phyloP scores from a whole-genome alignment of 495 filamentous ascomycete genomes.

The Apiosordaria backusii region DNA sequence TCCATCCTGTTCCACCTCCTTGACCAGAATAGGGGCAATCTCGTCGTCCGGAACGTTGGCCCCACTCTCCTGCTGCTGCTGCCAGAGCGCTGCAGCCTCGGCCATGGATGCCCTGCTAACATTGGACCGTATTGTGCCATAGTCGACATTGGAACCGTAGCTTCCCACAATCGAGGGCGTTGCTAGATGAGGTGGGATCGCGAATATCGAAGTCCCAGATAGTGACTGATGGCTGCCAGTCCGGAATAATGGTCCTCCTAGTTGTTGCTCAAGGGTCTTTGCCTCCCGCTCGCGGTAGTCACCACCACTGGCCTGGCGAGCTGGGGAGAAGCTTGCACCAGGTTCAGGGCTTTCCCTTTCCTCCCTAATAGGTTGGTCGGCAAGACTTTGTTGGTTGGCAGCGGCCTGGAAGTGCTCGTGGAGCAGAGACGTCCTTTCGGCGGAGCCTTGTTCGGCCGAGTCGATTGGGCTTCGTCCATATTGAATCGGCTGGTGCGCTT shows the following conservation, averaged over 20 bases:
- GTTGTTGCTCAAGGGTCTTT: slow-evolving; percentile 40
- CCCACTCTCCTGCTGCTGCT: slow-evolving; percentile 59
- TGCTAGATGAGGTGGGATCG: slow-evolving; percentile 58
- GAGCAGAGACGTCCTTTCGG: slow-evolving; percentile 35
- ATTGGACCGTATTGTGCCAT: slow-evolving; percentile 69
- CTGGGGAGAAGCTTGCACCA: slow-evolving; percentile 18
- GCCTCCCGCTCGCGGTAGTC: slow-evolving; percentile 39
- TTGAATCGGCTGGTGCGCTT: slow-evolving; percentile 34
- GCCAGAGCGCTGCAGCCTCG: slow-evolving; percentile 68
- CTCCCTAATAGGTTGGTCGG: slow-evolving; percentile 21
- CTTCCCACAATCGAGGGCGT: slow-evolving; percentile 63
- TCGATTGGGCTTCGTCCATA: slow-evolving; percentile 37
- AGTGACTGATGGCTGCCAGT: slow-evolving; percentile 34
- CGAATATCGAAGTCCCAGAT: slow-evolving; percentile 51
- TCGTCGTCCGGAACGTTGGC: slow-evolving; percentile 55
- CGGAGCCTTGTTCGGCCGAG: slow-evolving; percentile 14
- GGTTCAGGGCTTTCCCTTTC: slow-evolving; percentile 25
- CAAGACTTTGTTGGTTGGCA: slow-evolving; percentile 16
- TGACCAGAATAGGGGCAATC: slow-evolving; percentile 75
- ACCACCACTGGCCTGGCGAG: slow-evolving; percentile 13
- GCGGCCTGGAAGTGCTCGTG: slow-evolving; percentile 40
- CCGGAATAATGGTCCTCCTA: slow-evolving; percentile 30
- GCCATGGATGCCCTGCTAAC: slow-evolving; percentile 65
- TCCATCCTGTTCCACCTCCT: slow-evolving; percentile 85
- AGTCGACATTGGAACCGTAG: slow-evolving; percentile 62